phyloP scores from a whole-genome alignment of 768 basidiomycete species.

The Tricholoma matsutake region DNA sequence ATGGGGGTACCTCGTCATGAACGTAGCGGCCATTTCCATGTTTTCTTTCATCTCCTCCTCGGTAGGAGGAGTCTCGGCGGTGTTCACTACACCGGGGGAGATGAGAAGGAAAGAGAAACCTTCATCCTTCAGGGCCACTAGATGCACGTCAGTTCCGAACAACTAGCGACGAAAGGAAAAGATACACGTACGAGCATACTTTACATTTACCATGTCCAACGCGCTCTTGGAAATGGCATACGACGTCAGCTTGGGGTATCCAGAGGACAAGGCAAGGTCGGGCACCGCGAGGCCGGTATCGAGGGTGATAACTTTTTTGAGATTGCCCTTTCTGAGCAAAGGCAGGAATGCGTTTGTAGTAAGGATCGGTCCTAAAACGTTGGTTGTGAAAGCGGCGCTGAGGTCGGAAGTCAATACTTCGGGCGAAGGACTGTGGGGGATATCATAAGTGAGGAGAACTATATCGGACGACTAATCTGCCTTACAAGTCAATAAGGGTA shows the following conservation, averaged over 20 bases:
- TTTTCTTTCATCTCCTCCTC: neutral
- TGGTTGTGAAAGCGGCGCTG: constrained; percentile 24
- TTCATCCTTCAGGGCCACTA: constrained; percentile 19
- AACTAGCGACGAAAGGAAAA: constrained; percentile 6
- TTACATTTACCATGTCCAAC: constrained; percentile 32
- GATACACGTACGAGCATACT: constrained; percentile 25
- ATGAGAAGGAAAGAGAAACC: constrained; percentile 35
- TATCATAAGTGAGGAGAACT: neutral
- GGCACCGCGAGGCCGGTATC: constrained; percentile 27
- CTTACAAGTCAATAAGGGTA: constrained; percentile 19
- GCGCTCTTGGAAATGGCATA: constrained; percentile 39
- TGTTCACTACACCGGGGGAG: constrained; percentile 37
- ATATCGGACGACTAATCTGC: neutral
- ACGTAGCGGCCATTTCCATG: neutral
- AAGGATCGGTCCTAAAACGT: constrained; percentile 33
- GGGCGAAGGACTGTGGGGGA: neutral
- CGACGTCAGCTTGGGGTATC: constrained; percentile 7
- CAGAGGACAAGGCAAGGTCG: constrained; percentile 19
- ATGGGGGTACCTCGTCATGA: neutral
- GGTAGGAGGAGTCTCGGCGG: constrained; percentile 10
- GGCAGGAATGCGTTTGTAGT: constrained; percentile 39
- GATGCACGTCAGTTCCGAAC: neutral
- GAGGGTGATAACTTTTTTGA: constrained; percentile 35
- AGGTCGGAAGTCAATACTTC: neutral
- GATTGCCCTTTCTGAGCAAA: constrained; percentile 27